A percentile compares a stretch with the other conserved stretches of the same genome.
These are phyloP conservation scores for Candida pseudoglaebosa DNA, from an alignment of 805 yeast species.

Conservation along the genomic window DNA sequence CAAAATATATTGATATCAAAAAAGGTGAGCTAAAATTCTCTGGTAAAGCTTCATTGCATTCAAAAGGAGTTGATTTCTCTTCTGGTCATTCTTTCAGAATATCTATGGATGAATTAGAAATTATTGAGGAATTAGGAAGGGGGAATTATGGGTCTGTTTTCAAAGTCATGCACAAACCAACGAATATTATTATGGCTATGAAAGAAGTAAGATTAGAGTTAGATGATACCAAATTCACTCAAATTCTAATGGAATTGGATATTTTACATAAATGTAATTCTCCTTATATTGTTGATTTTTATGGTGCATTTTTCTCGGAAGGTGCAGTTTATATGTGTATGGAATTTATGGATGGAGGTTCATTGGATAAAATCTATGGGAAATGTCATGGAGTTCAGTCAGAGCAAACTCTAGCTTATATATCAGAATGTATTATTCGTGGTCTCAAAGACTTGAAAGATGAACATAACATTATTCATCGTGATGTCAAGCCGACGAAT, in stretches of 20 bases:
- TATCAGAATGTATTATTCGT: slow-evolving; percentile 71
- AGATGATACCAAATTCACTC: slow-evolving; percentile 90
- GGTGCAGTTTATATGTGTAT: slow-evolving; percentile 98
- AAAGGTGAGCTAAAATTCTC: slow-evolving; percentile 89
- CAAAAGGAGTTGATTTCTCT: slow-evolving; percentile 87
- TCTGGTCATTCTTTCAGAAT: slow-evolving; percentile 86
- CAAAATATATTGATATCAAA: slow-evolving; percentile 85
- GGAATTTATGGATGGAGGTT: slow-evolving; percentile 97
- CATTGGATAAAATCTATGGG: slow-evolving; percentile 80
- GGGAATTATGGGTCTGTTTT: slow-evolving; percentile 97
- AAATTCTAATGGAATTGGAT: slow-evolving; percentile 93
- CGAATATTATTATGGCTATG: slow-evolving; percentile 93
- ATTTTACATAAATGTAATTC: slow-evolving; percentile 87
- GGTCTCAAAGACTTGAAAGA: slow-evolving; percentile 87
- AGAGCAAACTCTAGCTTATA: slow-evolving; percentile 75
- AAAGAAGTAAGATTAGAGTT: slow-evolving; percentile 91
- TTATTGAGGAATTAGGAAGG: slow-evolving; percentile 84
- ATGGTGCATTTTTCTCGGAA: slow-evolving; percentile 95
- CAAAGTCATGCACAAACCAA: slow-evolving; percentile 89
- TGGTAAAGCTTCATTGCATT: slow-evolving; percentile 88
- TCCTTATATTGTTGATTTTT: slow-evolving; percentile 90
- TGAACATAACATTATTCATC: slow-evolving; percentile 84
- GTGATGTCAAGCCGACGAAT: slow-evolving; percentile 97
- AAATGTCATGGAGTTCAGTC: slow-evolving; percentile 55
- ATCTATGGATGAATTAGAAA: slow-evolving; percentile 76